Conservation (phyloP, 176 grass and related monocot species). For the Oryza coarctata region DNA sequence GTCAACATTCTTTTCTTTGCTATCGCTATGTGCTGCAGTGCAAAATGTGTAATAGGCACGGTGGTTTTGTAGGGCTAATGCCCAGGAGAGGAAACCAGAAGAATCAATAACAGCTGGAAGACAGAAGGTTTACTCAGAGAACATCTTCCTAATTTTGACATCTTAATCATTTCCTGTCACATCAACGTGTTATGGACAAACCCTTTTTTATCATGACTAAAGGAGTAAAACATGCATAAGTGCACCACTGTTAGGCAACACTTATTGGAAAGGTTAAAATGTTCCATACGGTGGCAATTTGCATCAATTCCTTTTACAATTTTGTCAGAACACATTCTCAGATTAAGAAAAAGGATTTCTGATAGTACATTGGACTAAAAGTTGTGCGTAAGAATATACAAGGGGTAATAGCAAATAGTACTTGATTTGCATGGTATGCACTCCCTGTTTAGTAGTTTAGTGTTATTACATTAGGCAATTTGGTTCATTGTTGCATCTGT, state of each 20-base stretch:
- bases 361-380: neutral
- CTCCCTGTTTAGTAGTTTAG: neutral
- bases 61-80: conserved; percentile 39
- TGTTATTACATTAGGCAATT: neutral
- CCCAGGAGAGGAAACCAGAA: conserved; percentile 33
- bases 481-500: neutral
- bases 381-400: conserved; percentile 9
- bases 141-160: conserved; percentile 26
- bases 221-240: neutral
- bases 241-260: neutral
- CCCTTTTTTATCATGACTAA: neutral
- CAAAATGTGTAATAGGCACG: conserved; percentile 17
- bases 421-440: conserved; percentile 1
- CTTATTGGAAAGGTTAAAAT: conserved; percentile 26
- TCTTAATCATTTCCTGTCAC: conserved; percentile 13
- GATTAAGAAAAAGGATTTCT: neutral
- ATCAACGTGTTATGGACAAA: conserved; percentile 8
- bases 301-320: conserved; percentile 2
- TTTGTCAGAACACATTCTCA: neutral
- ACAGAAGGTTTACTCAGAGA: conserved; percentile 45
- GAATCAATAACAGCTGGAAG: conserved; percentile 41
- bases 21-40: conserved; percentile 11
- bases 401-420: neutral
- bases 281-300: conserved; percentile 6
- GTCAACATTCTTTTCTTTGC: neutral